Base-by-base conservation (phyloP, 169 alveolate species). In the Amoebophrya sp. region DNA sequence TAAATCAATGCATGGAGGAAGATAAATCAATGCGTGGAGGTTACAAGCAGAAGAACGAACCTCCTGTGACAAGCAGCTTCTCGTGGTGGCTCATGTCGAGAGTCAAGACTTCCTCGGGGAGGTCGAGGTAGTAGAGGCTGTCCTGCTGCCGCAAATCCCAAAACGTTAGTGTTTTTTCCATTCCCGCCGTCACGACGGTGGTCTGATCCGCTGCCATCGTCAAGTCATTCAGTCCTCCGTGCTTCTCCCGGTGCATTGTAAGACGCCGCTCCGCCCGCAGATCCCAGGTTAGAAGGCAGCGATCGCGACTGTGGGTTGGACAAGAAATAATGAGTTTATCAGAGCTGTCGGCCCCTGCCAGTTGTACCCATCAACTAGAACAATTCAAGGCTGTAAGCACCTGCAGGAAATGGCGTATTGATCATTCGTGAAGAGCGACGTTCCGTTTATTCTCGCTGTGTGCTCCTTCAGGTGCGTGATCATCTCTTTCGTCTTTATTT, bases 391-490 rank as follows among this genome's bases (percentile, higher is more conserved):
- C n/a, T n/a, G n/a, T n/a, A n/a, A n/a, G 78, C 78, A n/a, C 34
- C 78, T n/a, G 48, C 96, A 91, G 15, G 96, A 90, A 39, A 96
- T 88, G 69, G 95, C 90, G 91, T 95, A 95, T 67, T 90, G 93
- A 90, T 95, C 96, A 91, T 95, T 96, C 7, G 93, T 94, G 88
- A 95, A 93, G 50, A 96, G 94, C 90, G 94, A 92, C 31, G 95
- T 95, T 70, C 94, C 94, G 15, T 97, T 95, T 0, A 96, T 96
- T 88, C 93, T 94, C 67, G 93, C 93, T 34, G 96, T 94, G 91
- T 96, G 98, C 69, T 96, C 98, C 92, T 96, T 96, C 41, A 96
- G 70, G 92, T 95, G 96, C 39, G 96, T 94, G 39, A 96, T 94
- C 94, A 96, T 95, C 92, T 96, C 97, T 89, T 95, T 93, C 31